Evolutionary conservation across 129 eudicot species (phyloP), one percentile per base, ranked within the genome.

Genomic region (Pseudognaphalium luteoalbum): DNA sequence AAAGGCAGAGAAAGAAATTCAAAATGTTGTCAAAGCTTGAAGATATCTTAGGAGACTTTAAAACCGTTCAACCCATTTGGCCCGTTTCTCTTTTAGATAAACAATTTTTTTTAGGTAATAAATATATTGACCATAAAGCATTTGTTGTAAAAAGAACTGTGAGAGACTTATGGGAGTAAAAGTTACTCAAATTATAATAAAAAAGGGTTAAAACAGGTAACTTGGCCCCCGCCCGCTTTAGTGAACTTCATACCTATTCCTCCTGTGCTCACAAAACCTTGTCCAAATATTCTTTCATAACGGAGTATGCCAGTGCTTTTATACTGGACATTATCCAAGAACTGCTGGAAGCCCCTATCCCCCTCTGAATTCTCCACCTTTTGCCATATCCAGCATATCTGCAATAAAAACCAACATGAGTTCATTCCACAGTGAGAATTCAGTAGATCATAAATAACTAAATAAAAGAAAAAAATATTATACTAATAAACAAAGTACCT

Each of bases 361-460:
- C 84, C 88, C 63, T 87, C 87, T 28, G 96, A 81, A 58, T 73
- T 83, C 19, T 83, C 96, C 12, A 95, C 96, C 82, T 95, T 95
- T 84, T 95, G 92, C 97, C 96, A 95, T 70, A 71, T 76, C 99
- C 99, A 95, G 86, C 99, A 89, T 44, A 95, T 91, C 97, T 95
- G 89, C 78, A 84, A 54, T 41, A 50, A 39, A 72, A 17, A 77
- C 30, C 64, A 60, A 35, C 64, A 60, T 22, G 17, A 62, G n/a
- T 57, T 42, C 76, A 51, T 39, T 19, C 32, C 2, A 19, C 8
- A 41, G 1, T 19, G 72, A 67, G 54, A 61, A 25, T 3, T 32
- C 39, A 14, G 67, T 29, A 47, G 14, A 76, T 16, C 16, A n/a
- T 14, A 19, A 9, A 10, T 3, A 39, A 66, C 8, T 39, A 41